Evolutionary conservation across 306 rosid genomes (phyloP), one percentile per base, ranked within the genome.

Genomic region (Gynostemma pentaphyllum): DNA sequence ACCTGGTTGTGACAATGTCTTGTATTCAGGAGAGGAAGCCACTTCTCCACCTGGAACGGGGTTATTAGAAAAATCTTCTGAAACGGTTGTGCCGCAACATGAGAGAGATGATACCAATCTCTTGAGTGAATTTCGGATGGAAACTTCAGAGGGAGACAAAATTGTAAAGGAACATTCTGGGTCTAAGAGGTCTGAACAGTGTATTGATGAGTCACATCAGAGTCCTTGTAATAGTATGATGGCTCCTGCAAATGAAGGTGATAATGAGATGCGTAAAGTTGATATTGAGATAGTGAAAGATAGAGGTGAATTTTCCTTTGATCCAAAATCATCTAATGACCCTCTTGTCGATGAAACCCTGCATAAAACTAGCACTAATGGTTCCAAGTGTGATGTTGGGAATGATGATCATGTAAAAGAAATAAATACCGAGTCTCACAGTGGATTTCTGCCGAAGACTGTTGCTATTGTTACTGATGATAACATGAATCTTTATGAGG

Each of bases 391-490:
- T 64, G 59, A 72, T 45, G 63, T 16, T 65, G 75, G 74, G 49
- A 59, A 62, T 29, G 72, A 70, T 78, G 23, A 64, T 62, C 77
- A 34, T 62, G 61, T 45, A 6, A 62, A 63, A 24, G 77, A 61
- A 65, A 59, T 48, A 44, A 50, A 28, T 69, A 21, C 67, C 24
- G 19, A 56, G 48, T 47, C 72, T 40, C 62, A 56, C 10, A 78
- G 53, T 75, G 56, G 53, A 51, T 64, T 68, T 74, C 72, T 11
- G 60, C 70, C 75, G 66, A 64, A 50, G 18, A 52, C 45, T 67
- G 47, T 73, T 66, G 61, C 75, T 68, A 68, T 54, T 21, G 71
- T 79, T 72, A 66, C 44, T 65, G 57, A 71, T 72, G 70, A 54
- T 71, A 74, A 54, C 64, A 18, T 47, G 67, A 70, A 68, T 61